Conservation (phyloP, 176 grass and related monocot genomes). For the Oryza meridionalis region DNA sequence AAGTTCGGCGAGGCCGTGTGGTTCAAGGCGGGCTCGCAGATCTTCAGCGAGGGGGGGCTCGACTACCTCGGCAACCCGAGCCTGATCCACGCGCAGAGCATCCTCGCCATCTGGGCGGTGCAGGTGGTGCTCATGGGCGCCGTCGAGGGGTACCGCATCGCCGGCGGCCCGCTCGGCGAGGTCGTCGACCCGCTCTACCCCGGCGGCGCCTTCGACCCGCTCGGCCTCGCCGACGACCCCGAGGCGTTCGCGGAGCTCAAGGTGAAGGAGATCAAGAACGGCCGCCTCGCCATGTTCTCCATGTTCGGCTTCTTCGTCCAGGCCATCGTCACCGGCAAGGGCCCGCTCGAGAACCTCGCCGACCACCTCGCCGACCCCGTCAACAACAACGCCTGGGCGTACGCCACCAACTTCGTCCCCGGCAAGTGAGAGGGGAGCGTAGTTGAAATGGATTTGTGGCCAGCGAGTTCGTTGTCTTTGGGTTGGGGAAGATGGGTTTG, state of each 20-base stretch:
- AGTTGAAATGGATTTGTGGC: no score
- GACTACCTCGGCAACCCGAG: slow-evolving; percentile 95
- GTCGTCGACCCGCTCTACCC: slow-evolving; percentile 86
- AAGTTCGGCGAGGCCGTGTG: slow-evolving; percentile 92
- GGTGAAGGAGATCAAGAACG: slow-evolving; percentile 97
- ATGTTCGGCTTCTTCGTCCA: slow-evolving; percentile 96
- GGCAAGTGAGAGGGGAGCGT: slow-evolving; percentile 47
- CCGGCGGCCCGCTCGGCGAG: slow-evolving; percentile 85
- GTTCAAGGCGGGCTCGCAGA: slow-evolving; percentile 92
- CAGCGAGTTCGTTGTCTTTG: background rate
- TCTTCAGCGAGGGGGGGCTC: slow-evolving; percentile 86
- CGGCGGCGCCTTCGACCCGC: slow-evolving; percentile 81
- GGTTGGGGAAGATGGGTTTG: no score
- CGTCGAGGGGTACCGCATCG: slow-evolving; percentile 86
- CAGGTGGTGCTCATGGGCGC: slow-evolving; percentile 92
- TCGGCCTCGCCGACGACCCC: slow-evolving; percentile 81
- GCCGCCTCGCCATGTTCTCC: slow-evolving; percentile 87
- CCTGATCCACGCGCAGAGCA: slow-evolving; percentile 91
- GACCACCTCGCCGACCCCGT: slow-evolving; percentile 94
- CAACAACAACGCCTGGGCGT: slow-evolving; percentile 97
- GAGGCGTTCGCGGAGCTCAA: slow-evolving; percentile 90
- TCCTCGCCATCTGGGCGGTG: slow-evolving; percentile 78
- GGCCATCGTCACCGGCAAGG: slow-evolving; percentile 93
- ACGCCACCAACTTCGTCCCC: slow-evolving; percentile 96
- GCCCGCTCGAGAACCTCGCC: slow-evolving; percentile 86